Evolutionary conservation across 2,329 filamentous ascomycete genomes (phyloP).

Genomic region (Neopestalotiopsis sp.): DNA sequence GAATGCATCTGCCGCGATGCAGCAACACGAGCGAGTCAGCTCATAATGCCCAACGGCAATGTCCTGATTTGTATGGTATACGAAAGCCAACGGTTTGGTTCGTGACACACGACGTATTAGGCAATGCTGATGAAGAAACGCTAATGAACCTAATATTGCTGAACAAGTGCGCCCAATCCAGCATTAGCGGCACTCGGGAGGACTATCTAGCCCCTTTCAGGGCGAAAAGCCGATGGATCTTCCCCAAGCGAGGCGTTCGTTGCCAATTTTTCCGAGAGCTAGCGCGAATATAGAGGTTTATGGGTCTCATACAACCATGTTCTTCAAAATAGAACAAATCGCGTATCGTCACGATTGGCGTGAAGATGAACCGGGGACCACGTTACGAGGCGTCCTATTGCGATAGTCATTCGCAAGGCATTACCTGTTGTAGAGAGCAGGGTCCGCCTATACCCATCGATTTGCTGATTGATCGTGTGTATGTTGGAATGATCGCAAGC

Average conservation of each 20-base stretch:
- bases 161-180: neutral
- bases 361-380: neutral
- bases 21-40: neutral
- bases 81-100: neutral
- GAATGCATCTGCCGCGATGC: neutral
- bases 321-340: neutral
- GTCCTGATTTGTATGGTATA: neutral
- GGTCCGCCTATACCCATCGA: neutral
- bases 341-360: neutral
- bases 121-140: neutral
- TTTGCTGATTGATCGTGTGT: neutral
- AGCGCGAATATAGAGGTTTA: neutral
- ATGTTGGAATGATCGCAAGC: neutral
- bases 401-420: neutral
- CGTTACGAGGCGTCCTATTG: neutral
- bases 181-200: neutral
- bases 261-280: neutral
- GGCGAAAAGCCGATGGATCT: neutral
- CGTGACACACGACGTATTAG: neutral
- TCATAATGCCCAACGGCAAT: neutral
- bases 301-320: neutral
- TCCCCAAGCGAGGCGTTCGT: neutral
- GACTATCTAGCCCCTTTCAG: neutral
- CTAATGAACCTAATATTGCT: neutral
- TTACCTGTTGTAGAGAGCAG: neutral